Evolutionary conservation across 1,139 yeast species (phyloP), one percentile per base, ranked within the genome.

Genomic region (Lodderomyces parapsilosis): DNA sequence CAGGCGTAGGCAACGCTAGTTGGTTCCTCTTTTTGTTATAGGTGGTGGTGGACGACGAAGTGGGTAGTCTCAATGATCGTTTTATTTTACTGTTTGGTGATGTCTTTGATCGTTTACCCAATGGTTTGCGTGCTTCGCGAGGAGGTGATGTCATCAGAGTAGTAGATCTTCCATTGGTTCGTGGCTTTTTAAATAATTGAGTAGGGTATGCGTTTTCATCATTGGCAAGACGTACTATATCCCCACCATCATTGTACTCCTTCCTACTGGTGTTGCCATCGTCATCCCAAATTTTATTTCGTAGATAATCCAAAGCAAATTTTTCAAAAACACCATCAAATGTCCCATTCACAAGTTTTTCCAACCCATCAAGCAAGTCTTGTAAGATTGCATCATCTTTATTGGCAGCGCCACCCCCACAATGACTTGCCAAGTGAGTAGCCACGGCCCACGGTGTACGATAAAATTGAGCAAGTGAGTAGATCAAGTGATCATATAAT

Each of bases 401-500:
- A 32, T 22, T 17, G n/a, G 8, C 13, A 5, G 9, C 14, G 9
- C n/a, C 19, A 30, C 19, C 25, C 8, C 27, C 39, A 17, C 36
- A 23, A 13, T 18, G 18, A 7, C 32, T 27, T 11, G 34, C n/a
- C 13, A 43, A 7, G 15, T 33, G 37, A n/a, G 35, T 36, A 11
- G 45, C 44, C 18, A 45, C 38, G 3, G 43, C 34, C 19, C 32
- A 38, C 10, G 48, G 43, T 20, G 60, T 43, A 40, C 51, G 59
- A 33, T 53, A 53, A 46, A 54, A 64, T 1, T 57, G 58, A 8
- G 56, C 49, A 38, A 69, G 47, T 35, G 66, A 65, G 20, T 60
- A 58, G 2, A 70, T 56, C 38, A 73, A 54, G 43, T 67, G 62
- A 49, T 73, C 78, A 46, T 66, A 70, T 24, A 81, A 59, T 6